These are phyloP conservation scores for Heliamphora pulchella DNA, from an alignment of 179 eudicot species.

Conservation along the genomic window DNA sequence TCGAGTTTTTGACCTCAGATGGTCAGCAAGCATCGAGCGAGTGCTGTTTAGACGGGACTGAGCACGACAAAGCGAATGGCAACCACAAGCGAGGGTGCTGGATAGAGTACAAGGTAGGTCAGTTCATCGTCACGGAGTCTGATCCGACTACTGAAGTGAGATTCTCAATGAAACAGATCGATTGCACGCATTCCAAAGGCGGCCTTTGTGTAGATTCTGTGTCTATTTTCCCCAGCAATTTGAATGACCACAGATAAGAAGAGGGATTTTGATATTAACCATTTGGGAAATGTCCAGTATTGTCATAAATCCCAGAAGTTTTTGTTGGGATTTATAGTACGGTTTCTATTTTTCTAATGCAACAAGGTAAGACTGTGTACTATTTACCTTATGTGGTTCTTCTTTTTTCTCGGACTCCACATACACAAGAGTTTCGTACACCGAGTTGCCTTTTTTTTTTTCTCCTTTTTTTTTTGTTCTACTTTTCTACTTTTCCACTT, in stretches of 20 bases:
- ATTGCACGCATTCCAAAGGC: constrained; percentile 98
- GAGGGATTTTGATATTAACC: constrained; percentile 29
- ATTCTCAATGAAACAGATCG: constrained; percentile 94
- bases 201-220: constrained; percentile 94
- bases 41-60: constrained; percentile 62
- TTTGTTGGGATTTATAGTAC: constrained; percentile 14
- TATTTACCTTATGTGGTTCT: too few species aligned
- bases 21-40: constrained; percentile 36
- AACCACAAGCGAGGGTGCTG: constrained; percentile 82
- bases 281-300: constrained; percentile 18
- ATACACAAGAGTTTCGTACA: too few species aligned
- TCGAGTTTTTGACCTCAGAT: constrained; percentile 31
- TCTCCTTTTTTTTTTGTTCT: too few species aligned
- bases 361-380: too few species aligned
- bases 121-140: constrained; percentile 50
- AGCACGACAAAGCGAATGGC: constrained; percentile 41
- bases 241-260: constrained; percentile 31
- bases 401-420: too few species aligned
- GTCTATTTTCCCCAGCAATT: constrained; percentile 58
- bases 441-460: too few species aligned
- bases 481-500: too few species aligned
- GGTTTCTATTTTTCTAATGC: background rate
- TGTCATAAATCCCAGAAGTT: constrained; percentile 17
- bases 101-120: constrained; percentile 89
- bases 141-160: constrained; percentile 53